Conservation (phyloP, 2,329 filamentous ascomycete genomes). For the Claviceps humidiphila region DNA sequence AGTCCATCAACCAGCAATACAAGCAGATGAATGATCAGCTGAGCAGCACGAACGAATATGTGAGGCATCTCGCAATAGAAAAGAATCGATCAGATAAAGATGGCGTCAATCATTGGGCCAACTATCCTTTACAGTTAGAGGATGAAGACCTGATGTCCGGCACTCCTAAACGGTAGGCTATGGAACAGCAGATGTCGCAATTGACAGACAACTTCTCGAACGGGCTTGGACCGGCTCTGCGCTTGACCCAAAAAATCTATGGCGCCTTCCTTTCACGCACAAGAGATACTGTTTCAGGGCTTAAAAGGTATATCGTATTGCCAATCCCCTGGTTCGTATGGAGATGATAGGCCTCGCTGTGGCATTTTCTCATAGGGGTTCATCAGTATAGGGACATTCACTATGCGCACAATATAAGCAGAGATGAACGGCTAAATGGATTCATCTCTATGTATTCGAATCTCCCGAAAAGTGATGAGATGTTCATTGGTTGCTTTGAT, state of each 20-base stretch:
- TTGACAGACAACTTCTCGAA: no score
- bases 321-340: background rate
- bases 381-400: background rate
- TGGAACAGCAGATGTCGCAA: background rate
- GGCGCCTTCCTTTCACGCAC: background rate
- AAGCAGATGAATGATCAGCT: constrained; percentile 40
- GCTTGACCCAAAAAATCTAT: no score
- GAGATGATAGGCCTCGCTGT: background rate
- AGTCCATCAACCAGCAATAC: constrained; percentile 33
- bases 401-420: background rate
- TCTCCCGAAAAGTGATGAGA: background rate
- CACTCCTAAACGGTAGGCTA: constrained; percentile 7
- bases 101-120: constrained; percentile 18
- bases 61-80: constrained; percentile 33
- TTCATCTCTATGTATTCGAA: background rate
- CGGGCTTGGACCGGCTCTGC: no score
- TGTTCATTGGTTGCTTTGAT: background rate
- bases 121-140: constrained; percentile 36
- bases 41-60: constrained; percentile 41
- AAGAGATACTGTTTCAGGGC: background rate
- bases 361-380: background rate
- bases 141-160: constrained; percentile 51
- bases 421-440: background rate
- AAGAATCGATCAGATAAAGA: constrained; percentile 34
- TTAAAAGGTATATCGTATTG: background rate